phyloP scores from a whole-genome alignment of 176 grass and related monocot species.

The Secale cereale region DNA sequence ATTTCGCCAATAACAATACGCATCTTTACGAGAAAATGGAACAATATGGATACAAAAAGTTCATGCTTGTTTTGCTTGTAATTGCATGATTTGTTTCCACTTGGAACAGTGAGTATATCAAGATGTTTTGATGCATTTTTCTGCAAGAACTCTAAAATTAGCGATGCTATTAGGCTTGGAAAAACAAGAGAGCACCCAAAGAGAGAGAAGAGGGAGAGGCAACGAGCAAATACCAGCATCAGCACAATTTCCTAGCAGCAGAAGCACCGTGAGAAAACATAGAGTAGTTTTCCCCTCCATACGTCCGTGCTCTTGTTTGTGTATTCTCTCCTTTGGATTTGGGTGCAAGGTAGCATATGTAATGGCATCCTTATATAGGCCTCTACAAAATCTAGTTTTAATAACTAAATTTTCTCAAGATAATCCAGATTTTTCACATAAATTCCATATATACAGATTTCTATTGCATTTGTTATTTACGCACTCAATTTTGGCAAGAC shows the following conservation, averaged over 20 bases:
- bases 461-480: neutral
- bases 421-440: neutral
- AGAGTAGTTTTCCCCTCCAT: neutral
- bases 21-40: too few relatives aligned
- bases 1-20: too few relatives aligned
- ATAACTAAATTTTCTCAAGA: neutral
- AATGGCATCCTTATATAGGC: neutral
- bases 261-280: neutral
- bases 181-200: neutral
- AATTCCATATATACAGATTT: neutral
- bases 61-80: too few relatives aligned
- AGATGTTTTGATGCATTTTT: too few relatives aligned
- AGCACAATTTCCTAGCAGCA: neutral
- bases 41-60: too few relatives aligned
- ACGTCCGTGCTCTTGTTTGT: neutral
- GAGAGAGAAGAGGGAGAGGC: neutral
- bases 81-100: too few relatives aligned
- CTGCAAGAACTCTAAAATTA: too few relatives aligned
- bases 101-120: too few relatives aligned
- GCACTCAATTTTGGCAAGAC: too few relatives aligned
- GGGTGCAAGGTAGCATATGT: neutral
- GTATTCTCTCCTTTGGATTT: neutral
- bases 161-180: neutral
- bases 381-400: neutral
- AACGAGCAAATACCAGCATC: neutral